A percentile compares a stretch with the other conserved stretches of the same genome.
Conservation (phyloP, 73 alveolate species). For the Tetrahymena malaccensis region DNA sequence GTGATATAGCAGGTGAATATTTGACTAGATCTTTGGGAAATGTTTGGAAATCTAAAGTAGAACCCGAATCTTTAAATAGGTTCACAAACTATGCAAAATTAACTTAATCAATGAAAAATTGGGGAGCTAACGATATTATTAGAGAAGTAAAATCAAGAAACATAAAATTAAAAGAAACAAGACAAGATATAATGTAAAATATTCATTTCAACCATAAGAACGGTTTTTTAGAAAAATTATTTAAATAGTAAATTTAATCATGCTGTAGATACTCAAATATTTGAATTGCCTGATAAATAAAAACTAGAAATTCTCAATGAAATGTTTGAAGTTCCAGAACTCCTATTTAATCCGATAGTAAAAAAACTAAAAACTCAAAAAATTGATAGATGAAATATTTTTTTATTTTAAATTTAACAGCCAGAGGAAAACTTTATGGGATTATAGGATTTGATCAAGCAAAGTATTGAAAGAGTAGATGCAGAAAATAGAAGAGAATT, state of each 20-base stretch:
- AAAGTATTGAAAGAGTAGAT: constrained; percentile 20
- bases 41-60: neutral
- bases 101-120: constrained; percentile 11
- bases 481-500: constrained; percentile 30
- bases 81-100: constrained; percentile 10
- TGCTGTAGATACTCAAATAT: constrained; percentile 29
- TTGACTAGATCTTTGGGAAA: constrained; percentile 2
- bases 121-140: constrained; percentile 22
- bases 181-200: neutral
- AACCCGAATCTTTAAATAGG: constrained; percentile 4
- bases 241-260: constrained; percentile 18
- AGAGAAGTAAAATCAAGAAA: constrained; percentile 15
- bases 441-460: neutral
- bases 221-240: too few species aligned
- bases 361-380: too few species aligned
- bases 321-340: constrained; percentile 21
- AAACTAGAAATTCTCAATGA: constrained; percentile 10
- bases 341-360: constrained; percentile 9
- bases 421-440: constrained; percentile 8
- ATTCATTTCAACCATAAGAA: neutral
- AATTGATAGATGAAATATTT: too few species aligned
- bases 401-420: neutral
- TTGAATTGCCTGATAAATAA: constrained; percentile 30
- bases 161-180: constrained; percentile 3
- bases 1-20: constrained; percentile 31